Conservation (phyloP, 106 monocot genomes). For the Iris macrosiphon region DNA sequence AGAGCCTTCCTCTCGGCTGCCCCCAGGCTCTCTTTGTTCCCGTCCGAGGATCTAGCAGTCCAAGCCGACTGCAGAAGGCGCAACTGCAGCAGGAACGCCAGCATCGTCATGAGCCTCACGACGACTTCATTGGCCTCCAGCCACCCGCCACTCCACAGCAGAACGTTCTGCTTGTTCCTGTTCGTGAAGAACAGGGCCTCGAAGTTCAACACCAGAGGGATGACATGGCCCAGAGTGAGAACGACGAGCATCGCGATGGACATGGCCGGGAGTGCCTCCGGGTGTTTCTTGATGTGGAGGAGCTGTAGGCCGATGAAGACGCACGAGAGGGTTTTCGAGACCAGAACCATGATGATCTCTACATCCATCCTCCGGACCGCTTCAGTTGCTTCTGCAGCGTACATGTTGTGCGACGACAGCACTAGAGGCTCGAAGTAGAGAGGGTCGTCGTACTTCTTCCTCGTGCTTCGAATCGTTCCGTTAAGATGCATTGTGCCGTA, state of each 20-base stretch:
- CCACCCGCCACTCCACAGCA: constrained; percentile 51
- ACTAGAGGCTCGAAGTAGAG: constrained; percentile 45
- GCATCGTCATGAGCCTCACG: constrained; percentile 62
- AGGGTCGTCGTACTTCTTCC: constrained; percentile 33
- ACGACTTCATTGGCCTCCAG: constrained; percentile 68
- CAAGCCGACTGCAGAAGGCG: constrained; percentile 49
- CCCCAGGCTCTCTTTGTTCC: constrained; percentile 18
- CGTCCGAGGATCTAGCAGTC: constrained; percentile 36
- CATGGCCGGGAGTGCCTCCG: constrained; percentile 43
- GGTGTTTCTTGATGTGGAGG: too few species aligned
- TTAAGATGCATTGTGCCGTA: too few species aligned
- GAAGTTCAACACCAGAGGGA: constrained; percentile 55
- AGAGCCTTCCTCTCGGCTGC: constrained; percentile 40
- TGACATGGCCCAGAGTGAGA: constrained; percentile 56
- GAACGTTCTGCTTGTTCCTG: too few species aligned
- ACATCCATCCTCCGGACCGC: too few species aligned
- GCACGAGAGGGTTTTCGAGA: constrained; percentile 44
- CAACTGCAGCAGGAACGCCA: constrained; percentile 51
- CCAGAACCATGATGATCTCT: constrained; percentile 50
- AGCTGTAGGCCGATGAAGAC: constrained; percentile 40
- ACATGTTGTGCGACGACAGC: constrained; percentile 29
- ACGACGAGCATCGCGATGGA: constrained; percentile 66
- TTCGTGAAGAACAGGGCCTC: too few species aligned
- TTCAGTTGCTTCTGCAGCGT: constrained; percentile 18
- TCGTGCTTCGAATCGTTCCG: constrained; percentile 50